Conservation (phyloP, 2,329 filamentous ascomycete genomes). For the Aspergillus udagawae region DNA sequence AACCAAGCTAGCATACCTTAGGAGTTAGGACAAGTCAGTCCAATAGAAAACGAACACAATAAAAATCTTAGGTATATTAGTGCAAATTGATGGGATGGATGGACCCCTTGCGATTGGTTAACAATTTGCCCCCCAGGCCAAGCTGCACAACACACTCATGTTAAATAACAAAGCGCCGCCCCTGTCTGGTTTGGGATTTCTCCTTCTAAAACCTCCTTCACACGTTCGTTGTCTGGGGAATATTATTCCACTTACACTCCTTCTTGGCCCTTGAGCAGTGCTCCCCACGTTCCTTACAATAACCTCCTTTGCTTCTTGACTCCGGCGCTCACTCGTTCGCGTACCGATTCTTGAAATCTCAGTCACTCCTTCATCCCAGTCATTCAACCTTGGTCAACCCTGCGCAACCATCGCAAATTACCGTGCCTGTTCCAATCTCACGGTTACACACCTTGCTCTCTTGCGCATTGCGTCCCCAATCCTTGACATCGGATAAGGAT, state of each 20-base stretch:
- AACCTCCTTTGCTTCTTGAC: slow-evolving; percentile 5
- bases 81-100: not conserved
- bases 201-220: slow-evolving; percentile 1
- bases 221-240: slow-evolving; percentile 4
- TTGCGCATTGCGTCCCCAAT: not conserved
- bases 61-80: not conserved
- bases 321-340: slow-evolving; percentile 25
- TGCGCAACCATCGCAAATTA: not conserved
- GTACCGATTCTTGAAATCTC: slow-evolving; percentile 9
- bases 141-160: not conserved
- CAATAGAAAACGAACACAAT: not conserved
- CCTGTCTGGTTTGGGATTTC: slow-evolving; percentile 4
- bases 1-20: not conserved
- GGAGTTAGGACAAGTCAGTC: not conserved
- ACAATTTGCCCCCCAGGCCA: slow-evolving; percentile 1
- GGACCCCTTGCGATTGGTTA: slow-evolving; percentile 15
- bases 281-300: slow-evolving; percentile 27
- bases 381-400: slow-evolving; percentile 1
- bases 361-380: not conserved
- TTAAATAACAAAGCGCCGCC: not conserved
- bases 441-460: not conserved
- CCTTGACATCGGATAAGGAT: not conserved
- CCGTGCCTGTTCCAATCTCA: not conserved
- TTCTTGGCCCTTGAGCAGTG: slow-evolving; percentile 20
- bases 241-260: slow-evolving; percentile 15